Base-by-base conservation (phyloP, 2,329 filamentous ascomycete genomes). In the Byssothecium circinans region DNA sequence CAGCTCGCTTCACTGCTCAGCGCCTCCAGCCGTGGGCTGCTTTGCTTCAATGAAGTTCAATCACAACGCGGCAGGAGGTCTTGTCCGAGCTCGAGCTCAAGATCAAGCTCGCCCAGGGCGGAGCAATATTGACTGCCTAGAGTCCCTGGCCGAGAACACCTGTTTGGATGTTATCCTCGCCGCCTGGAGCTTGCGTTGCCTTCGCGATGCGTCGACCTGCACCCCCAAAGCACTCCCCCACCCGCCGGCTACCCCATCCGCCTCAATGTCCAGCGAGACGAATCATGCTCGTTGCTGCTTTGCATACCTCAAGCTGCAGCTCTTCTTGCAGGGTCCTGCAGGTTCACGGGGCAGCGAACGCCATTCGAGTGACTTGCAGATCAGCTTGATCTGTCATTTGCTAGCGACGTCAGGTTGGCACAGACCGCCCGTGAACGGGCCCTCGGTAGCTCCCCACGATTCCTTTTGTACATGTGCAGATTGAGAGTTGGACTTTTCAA, bases 301-400 rank as follows among this genome's bases (percentile, higher is more conserved):
- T 52, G 49, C 40, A 43, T 46, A 47, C 56, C 52, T 55, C 53
- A 50, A 62, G 34, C 40, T 41, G 46, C 18, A 37, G 46, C 40
- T 43, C 46, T 35, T 50, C 52, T 50, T 56, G 43, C 57, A 49
- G 50, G 49, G 49, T 43, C 49, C 47, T 48, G 47, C 54, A 56
- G 5, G 43, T 41, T 42, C 41, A 45, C 45, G 39, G 50, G 51
- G 54, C 52, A 54, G 49, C 41, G 41, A 46, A 48, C 52, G 53
- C 55, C 58, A 59, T 60, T 54, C 49, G 50, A 53, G 60, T 68
- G 62, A 65, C 64, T 62, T 62, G 63, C 60, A 64, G 50, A 54
- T 54, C 41, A 49, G 38, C 37, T 36, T 15, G 20, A 35, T 32
- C 33, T 48, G 50, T 37, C 23, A 53, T 53, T 56, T 43, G 54